phyloP scores from a whole-genome alignment of 495 filamentous ascomycete species.

The Trichoderma gamsii region DNA sequence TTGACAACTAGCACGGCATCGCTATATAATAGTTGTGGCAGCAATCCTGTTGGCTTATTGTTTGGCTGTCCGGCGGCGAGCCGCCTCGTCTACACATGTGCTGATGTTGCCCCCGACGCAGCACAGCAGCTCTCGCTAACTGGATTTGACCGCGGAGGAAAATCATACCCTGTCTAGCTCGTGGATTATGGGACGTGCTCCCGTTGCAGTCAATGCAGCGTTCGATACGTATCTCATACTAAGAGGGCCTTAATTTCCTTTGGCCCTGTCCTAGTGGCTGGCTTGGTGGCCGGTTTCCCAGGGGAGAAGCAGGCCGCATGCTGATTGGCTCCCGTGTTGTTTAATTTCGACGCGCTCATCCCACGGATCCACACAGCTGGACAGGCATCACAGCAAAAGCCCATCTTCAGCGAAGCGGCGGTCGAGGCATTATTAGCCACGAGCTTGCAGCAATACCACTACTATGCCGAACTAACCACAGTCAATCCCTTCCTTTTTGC shows the following conservation, averaged over 20 bases:
- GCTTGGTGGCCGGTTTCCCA: slow-evolving; percentile 4
- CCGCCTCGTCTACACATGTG: neutral
- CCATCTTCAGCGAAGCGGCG: slow-evolving; percentile 13
- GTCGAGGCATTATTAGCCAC: slow-evolving; percentile 13
- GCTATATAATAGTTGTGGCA: neutral
- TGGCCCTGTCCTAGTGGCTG: slow-evolving; percentile 7
- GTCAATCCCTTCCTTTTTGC: slow-evolving; percentile 14
- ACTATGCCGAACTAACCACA: neutral
- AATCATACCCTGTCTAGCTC: neutral
- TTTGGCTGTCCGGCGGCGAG: neutral
- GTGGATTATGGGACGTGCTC: slow-evolving; percentile 3
- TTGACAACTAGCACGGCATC: neutral
- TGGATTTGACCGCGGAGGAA: neutral
- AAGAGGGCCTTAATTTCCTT: slow-evolving; percentile 13
- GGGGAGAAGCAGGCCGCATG: slow-evolving; percentile 2
- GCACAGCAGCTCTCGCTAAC: neutral
- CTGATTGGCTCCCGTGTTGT: slow-evolving; percentile 1
- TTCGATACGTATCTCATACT: slow-evolving; percentile 9
- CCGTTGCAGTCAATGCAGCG: neutral
- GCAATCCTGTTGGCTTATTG: neutral
- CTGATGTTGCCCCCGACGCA: neutral
- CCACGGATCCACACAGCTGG: slow-evolving; percentile 7
- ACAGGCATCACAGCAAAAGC: slow-evolving; percentile 2
- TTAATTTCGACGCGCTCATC: slow-evolving; percentile 14
- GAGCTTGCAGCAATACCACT: neutral